phyloP scores from a whole-genome alignment of 768 basidiomycete genomes.

The Tricholoma sp. region DNA sequence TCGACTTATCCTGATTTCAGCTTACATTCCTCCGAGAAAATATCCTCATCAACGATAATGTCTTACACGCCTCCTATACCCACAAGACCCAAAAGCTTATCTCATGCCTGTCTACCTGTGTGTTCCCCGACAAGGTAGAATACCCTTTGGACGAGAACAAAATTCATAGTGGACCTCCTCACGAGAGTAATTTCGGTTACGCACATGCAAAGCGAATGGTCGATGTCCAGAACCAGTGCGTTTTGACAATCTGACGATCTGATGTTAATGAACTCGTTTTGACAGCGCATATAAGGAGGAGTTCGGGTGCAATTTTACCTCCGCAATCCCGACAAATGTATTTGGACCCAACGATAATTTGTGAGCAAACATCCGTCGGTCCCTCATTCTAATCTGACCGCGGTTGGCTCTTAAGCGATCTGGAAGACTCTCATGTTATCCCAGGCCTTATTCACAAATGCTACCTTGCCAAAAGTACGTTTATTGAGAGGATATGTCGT shows the following conservation, averaged over 20 bases:
- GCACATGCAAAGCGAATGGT: conserved; percentile 95
- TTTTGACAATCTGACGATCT: background rate
- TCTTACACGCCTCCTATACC: conserved; percentile 71
- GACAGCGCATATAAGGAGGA: conserved; percentile 91
- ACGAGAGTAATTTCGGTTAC: conserved; percentile 94
- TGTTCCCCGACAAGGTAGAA: conserved; percentile 92
- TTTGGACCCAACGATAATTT: conserved; percentile 96
- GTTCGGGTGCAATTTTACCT: conserved; percentile 91
- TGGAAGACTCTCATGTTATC: conserved; percentile 91
- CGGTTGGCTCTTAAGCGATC: conserved; percentile 49
- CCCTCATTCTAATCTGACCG: background rate
- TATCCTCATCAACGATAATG: conserved; percentile 91
- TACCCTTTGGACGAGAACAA: conserved; percentile 93
- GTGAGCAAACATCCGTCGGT: conserved; percentile 31
- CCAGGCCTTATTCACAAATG: conserved; percentile 93
- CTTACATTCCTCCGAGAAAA: conserved; percentile 93
- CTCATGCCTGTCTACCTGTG: conserved; percentile 95
- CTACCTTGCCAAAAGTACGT: conserved; percentile 79
- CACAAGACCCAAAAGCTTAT: conserved; percentile 71
- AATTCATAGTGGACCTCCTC: conserved; percentile 89
- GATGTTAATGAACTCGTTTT: background rate
- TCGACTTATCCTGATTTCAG: conserved; percentile 28
- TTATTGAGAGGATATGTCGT: background rate
- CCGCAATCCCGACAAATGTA: conserved; percentile 96
- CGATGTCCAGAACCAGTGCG: conserved; percentile 91